Conservation (phyloP, 805 yeast genomes). For the Candida nonsorbophila region DNA sequence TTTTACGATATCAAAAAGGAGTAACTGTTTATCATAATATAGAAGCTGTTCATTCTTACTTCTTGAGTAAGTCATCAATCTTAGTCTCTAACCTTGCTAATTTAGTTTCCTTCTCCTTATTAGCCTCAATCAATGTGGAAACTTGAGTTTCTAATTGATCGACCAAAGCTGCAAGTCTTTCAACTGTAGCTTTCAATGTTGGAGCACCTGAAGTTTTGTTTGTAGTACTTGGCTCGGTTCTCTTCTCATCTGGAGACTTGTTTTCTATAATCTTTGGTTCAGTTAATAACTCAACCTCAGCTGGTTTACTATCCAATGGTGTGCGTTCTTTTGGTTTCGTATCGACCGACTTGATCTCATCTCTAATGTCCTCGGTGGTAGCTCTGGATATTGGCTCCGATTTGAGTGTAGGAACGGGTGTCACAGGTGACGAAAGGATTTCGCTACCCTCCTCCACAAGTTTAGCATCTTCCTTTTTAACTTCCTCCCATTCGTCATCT, state of each 20-base stretch:
- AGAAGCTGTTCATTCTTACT: slow-evolving; percentile 12
- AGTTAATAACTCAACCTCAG: too few relatives aligned
- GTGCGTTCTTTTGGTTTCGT: background rate
- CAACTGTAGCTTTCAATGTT: slow-evolving; percentile 68
- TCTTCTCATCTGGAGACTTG: slow-evolving; percentile 9
- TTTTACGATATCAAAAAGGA: slow-evolving; percentile 55
- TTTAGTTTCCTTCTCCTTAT: slow-evolving; percentile 61
- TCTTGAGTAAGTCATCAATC: slow-evolving; percentile 48
- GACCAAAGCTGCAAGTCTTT: slow-evolving; percentile 56
- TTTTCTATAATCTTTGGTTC: slow-evolving; percentile 1
- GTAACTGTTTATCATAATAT: slow-evolving; percentile 1
- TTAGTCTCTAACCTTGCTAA: slow-evolving; percentile 55
- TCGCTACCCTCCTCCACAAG: slow-evolving; percentile 6
- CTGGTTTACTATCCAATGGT: too few relatives aligned
- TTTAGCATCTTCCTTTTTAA: slow-evolving; percentile 13
- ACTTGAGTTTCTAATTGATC: slow-evolving; percentile 53
- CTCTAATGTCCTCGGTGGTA: background rate
- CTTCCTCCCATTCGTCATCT: slow-evolving; percentile 40
- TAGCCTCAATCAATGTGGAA: slow-evolving; percentile 44
- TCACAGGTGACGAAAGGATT: slow-evolving; percentile 5
- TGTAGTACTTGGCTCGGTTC: slow-evolving; percentile 8
- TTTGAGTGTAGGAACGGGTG: slow-evolving; percentile 9
- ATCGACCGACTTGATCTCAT: background rate
- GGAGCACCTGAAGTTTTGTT: slow-evolving; percentile 32
- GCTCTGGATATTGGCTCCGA: slow-evolving; percentile 3